These are phyloP conservation scores for Phycomyces blakesleeanus DNA, from an alignment of 192 early-diverging fungal genomes.

Conservation along the genomic window DNA sequence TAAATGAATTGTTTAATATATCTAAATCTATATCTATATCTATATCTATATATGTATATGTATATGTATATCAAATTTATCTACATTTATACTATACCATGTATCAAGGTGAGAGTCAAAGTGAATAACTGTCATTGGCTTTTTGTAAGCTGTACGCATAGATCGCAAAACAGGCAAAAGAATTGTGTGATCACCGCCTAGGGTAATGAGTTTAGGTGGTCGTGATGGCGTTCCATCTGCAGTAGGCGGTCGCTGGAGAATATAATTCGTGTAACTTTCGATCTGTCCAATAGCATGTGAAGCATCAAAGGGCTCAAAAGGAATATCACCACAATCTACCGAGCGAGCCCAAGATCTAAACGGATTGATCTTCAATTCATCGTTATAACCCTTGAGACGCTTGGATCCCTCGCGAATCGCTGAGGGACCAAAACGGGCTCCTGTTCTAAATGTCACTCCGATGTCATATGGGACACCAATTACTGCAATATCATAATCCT, in stretches of 20 bases:
- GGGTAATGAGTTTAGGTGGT: slow-evolving; percentile 25
- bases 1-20: not conserved
- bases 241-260: slow-evolving; percentile 16
- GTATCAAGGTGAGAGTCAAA: slow-evolving; percentile 38
- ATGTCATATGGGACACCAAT: slow-evolving; percentile 35
- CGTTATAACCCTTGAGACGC: slow-evolving; percentile 33
- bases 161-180: slow-evolving; percentile 29
- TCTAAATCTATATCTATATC: not conserved
- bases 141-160: slow-evolving; percentile 13
- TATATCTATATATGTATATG: too few species aligned
- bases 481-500: slow-evolving; percentile 36
- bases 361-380: slow-evolving; percentile 25
- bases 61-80: not conserved
- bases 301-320: slow-evolving; percentile 31
- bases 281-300: slow-evolving; percentile 28
- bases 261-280: slow-evolving; percentile 20
- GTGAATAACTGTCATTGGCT: slow-evolving; percentile 30
- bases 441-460: slow-evolving; percentile 36
- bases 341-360: slow-evolving; percentile 31
- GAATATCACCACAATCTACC: slow-evolving; percentile 34
- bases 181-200: slow-evolving; percentile 33
- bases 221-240: too few species aligned
- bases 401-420: slow-evolving; percentile 30
- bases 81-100: not conserved
- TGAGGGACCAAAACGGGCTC: slow-evolving; percentile 35